Evolutionary conservation across 768 basidiomycete species (phyloP).

Genomic region (Boletus sp.): DNA sequence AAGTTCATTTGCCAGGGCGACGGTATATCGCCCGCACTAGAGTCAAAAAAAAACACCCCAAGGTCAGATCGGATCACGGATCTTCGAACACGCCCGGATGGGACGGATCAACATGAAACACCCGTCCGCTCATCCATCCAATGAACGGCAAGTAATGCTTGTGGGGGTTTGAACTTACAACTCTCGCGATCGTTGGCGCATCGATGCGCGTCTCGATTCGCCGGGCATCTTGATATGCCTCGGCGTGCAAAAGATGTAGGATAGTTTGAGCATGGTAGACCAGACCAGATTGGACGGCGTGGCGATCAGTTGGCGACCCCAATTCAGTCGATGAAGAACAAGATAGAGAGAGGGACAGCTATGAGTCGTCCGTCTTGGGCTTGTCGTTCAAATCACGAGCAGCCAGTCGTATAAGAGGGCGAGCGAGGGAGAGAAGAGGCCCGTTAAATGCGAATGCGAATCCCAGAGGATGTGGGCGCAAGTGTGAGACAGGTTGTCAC

Average conservation of each 20-base stretch:
- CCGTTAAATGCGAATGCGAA: neutral
- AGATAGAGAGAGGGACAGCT: too few relatives aligned
- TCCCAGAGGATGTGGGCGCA: slow-evolving; percentile 4
- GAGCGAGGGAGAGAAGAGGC: neutral
- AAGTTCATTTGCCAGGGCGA: slow-evolving; percentile 29
- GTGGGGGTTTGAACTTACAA: slow-evolving; percentile 15
- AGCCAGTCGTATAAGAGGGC: neutral
- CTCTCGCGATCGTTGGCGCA: slow-evolving; percentile 25
- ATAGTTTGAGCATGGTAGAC: slow-evolving; percentile 39
- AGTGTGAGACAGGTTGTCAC: neutral
- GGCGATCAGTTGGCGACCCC: too few relatives aligned
- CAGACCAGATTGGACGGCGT: neutral
- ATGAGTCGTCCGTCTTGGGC: neutral
- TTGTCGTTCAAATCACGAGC: neutral
- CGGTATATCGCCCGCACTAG: slow-evolving; percentile 24
- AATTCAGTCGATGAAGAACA: neutral
- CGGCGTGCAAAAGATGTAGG: slow-evolving; percentile 53
- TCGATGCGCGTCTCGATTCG: slow-evolving; percentile 25
- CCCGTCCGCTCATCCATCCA: neutral
- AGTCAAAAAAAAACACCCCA: neutral
- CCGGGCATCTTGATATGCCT: slow-evolving; percentile 50
- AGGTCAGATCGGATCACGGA: slow-evolving; percentile 3
- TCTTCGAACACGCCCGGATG: neutral
- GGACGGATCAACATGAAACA: neutral
- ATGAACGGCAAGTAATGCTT: too few relatives aligned